Evolutionary conservation across 257 asterid species (phyloP).

Genomic region (Schizonepeta tenuifolia): DNA sequence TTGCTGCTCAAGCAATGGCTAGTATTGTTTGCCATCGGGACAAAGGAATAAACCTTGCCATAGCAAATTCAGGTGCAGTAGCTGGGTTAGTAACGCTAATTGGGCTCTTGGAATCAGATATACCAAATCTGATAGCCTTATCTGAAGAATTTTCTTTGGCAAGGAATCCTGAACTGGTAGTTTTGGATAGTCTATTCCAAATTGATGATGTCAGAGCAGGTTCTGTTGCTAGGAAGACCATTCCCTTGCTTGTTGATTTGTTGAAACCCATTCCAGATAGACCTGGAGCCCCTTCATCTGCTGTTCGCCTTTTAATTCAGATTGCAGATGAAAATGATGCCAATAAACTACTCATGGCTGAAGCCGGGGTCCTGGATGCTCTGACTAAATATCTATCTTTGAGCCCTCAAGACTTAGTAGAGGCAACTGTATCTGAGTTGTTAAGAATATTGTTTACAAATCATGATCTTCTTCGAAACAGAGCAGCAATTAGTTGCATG

Average conservation of each 20-base stretch:
- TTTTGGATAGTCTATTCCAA: constrained; percentile 63
- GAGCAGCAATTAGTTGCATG: constrained; percentile 69
- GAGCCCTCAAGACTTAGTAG: constrained; percentile 83
- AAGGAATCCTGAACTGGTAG: constrained; percentile 74
- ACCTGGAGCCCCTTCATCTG: constrained; percentile 81
- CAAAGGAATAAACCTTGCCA: constrained; percentile 62
- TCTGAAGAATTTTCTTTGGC: constrained; percentile 74
- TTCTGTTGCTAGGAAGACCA: constrained; percentile 62
- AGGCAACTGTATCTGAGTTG: constrained; percentile 77
- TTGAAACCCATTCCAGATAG: constrained; percentile 83
- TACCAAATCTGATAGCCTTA: constrained; percentile 65
- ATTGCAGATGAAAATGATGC: constrained; percentile 78
- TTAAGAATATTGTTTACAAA: constrained; percentile 70
- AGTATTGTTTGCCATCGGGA: constrained; percentile 73
- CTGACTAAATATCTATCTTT: constrained; percentile 76
- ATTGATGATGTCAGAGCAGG: constrained; percentile 79
- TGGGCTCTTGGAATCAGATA: constrained; percentile 71
- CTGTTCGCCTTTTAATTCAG: constrained; percentile 68
- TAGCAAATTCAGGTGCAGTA: constrained; percentile 79
- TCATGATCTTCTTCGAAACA: constrained; percentile 60
- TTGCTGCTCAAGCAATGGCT: constrained; percentile 89
- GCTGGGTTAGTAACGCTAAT: constrained; percentile 62
- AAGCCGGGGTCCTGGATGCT: constrained; percentile 84
- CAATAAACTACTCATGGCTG: constrained; percentile 80
- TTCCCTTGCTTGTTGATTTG: constrained; percentile 84